Evolutionary conservation across 163 green algal genomes (phyloP), one percentile per base, ranked within the genome.

Genomic region (Prototheca stagnorum): DNA sequence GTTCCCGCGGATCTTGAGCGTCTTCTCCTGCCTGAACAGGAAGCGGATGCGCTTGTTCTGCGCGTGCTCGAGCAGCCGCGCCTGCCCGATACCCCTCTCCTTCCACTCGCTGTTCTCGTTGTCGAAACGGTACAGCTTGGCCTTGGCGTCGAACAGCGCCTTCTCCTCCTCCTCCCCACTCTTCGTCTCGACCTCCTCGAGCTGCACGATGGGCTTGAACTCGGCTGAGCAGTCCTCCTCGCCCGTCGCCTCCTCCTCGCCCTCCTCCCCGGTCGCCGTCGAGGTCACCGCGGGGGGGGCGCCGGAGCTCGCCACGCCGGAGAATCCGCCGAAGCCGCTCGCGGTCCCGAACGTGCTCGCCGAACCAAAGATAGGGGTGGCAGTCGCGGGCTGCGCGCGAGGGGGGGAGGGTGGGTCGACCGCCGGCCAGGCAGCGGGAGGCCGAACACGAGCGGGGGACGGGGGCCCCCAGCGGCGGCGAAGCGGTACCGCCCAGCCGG

Each of bases 41-140:
- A 99, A 67, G 15, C 91, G 75, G 33, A 92, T 82, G 55, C 88
- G 86, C 52, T 86, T 61, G 57, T 75, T 92, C 39, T 81, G 72
- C 65, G 95, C 94, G 75, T 95, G 75, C 73, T 94, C 57, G 57
- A 99, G 68, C 39, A 99, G 62, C 45, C 79, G 84, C 2, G 80
- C 72, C 40, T 79, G 62, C 16, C 89, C 91, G n/a, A 95, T 59
- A 6, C 91, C 91, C 12, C 91, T 69, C 70, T 99, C 91, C 74
- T 99, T 99, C 91, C 91, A 99, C 61, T 96, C 90, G 44, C 70
- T 77, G 26, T 55, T 57, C 7, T 85, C 85, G 39, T 79, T 65
- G 48, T 93, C 86, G 56, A 88, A 99, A 3, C 91, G 82, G 68
- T 99, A 99, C 58, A 97, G 75, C 72, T 99, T 99, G 61, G 72